Percentiles rank a stretch among this genome's conserved stretches.
These are phyloP conservation scores for Lachnellula arida DNA, from an alignment of 2,329 filamentous ascomycete species.

Conservation along the genomic window DNA sequence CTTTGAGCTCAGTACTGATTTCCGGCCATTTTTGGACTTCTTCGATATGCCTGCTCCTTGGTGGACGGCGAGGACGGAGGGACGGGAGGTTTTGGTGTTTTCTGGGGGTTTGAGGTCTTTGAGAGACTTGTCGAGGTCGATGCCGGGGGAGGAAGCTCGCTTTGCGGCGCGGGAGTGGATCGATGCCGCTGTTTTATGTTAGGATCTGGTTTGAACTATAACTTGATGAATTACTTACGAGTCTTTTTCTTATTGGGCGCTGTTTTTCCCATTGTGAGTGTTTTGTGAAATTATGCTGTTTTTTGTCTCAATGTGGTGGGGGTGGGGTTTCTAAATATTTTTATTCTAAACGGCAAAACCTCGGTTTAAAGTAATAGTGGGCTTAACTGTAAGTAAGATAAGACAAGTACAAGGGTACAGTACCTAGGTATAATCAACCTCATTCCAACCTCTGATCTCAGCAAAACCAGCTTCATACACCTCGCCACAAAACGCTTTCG, in stretches of 20 bases:
- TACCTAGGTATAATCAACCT: background rate
- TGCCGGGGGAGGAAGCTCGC: conserved; percentile 64
- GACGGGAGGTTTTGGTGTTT: conserved; percentile 46
- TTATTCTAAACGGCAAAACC: conserved; percentile 5
- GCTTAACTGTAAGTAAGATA: background rate
- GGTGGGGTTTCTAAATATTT: conserved; percentile 15
- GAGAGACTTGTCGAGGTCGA: conserved; percentile 67
- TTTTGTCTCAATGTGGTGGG: background rate
- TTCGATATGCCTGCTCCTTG: conserved; percentile 63
- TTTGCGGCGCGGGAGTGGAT: conserved; percentile 70
- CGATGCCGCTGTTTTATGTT: conserved; percentile 41
- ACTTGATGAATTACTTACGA: conserved; percentile 16
- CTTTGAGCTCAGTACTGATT: conserved; percentile 49
- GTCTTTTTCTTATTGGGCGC: conserved; percentile 30
- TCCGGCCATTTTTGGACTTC: conserved; percentile 55
- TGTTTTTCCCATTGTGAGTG: conserved; percentile 31
- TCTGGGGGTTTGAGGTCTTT: conserved; percentile 52
- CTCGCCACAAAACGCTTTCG: background rate
- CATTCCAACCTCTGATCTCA: background rate
- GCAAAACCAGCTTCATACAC: background rate
- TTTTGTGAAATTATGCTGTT: conserved; percentile 1
- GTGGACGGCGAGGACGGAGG: conserved; percentile 66
- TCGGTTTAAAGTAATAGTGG: background rate
- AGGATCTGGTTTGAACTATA: background rate
- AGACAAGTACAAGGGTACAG: background rate